Base-by-base conservation (phyloP, 1,139 yeast genomes). In the Hemisphaericaspora lyxosophila region DNA sequence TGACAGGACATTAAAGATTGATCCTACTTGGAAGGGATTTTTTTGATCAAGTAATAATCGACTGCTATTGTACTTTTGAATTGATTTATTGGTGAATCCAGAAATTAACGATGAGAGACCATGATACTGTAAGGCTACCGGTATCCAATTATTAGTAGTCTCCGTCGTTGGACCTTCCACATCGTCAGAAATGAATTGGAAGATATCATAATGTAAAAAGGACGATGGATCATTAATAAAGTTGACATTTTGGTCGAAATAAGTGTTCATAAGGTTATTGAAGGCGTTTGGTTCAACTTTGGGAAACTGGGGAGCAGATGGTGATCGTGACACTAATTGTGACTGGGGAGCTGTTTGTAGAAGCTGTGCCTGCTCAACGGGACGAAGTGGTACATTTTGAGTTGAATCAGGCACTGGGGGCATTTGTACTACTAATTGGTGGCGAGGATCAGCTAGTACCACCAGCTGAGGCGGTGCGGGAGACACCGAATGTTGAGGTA, bases 11-110 rank as follows among this genome's bases (percentile, higher is more conserved):
- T 54, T 50, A 40, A 56, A 57, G 9, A 57, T 53, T 9, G 60
- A 53, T 2, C 58, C 59, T 16, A 57, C 60, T 29, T 58, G 39
- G 33, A 56, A 57, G 12, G 61, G 60, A 28, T 44, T 47, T 33
- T 43, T 42, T 26, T 41, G 40, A 12, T 33, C 43, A 26, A 33
- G 39, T 8, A 36, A 22, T 13, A 34, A 23, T 29, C 40, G 34
- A 16, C 35, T 39, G 4, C 20, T 20, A 28, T 46, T 43, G 16
- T 41, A 43, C 31, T 46, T 45, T 34, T 46, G 51, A 3, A 47
- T 44, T 3, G 49, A 46, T 31, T 39, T 41, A 16, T 36, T 44
- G 14, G 58, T 47, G 37, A 57, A 57, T 7, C 60, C 60, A 1
- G 59, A 54, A 22, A 56, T 53, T 16, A 51, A 41, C 3, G 56